Percentiles rank a stretch among this genome's conserved stretches.
Conservation (phyloP, 192 early-diverging fungal species). For the Diversispora eburnea region DNA sequence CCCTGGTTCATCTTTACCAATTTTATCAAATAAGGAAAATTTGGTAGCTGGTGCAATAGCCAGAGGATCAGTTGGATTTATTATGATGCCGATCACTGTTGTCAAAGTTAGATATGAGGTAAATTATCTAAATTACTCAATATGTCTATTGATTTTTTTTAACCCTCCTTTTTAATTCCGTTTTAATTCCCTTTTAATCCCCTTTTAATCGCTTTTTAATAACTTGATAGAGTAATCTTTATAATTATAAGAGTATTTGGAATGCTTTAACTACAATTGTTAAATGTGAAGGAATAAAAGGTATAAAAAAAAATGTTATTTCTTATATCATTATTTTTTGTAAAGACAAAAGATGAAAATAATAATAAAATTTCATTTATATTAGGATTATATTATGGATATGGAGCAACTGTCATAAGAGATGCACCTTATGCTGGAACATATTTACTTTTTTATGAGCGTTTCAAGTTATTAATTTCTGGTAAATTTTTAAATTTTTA, state of each 20-base stretch:
- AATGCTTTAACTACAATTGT: conserved; percentile 68
- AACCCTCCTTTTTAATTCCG: no score
- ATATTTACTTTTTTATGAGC: conserved; percentile 86
- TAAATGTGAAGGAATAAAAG: conserved; percentile 61
- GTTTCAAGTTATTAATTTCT: conserved; percentile 54
- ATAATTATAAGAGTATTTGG: conserved; percentile 70
- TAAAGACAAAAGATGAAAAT: no score
- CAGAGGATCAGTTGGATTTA: conserved; percentile 71
- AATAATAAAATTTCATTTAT: background rate
- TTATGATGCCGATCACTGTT: conserved; percentile 93
- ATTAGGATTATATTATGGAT: conserved; percentile 80
- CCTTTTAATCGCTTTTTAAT: background rate
- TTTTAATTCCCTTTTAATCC: no score
- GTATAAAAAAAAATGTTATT: conserved; percentile 22
- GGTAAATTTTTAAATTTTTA: conserved; percentile 40
- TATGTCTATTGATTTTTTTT: no score
- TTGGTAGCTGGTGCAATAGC: conserved; percentile 67
- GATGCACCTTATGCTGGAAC: conserved; percentile 91
- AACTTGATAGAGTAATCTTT: conserved; percentile 68
- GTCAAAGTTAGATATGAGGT: conserved; percentile 91
- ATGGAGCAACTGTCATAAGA: conserved; percentile 79
- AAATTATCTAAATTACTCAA: no score
- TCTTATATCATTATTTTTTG: background rate
- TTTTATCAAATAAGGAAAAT: conserved; percentile 60
- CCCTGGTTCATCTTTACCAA: conserved; percentile 33